phyloP scores from a whole-genome alignment of 73 alveolate species.

The Tetrahymena elliotti region DNA sequence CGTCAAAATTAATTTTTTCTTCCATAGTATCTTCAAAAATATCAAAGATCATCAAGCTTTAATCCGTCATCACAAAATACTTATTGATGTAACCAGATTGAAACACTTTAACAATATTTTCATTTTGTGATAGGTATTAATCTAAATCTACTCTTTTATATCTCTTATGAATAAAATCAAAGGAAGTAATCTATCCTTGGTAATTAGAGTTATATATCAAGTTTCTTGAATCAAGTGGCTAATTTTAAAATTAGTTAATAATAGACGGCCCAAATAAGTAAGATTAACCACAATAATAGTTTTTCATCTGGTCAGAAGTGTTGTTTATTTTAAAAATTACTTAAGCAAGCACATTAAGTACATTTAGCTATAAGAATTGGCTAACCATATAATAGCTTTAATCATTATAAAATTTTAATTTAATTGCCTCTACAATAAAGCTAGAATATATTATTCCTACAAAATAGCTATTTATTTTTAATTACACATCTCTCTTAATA shows the following conservation, averaged over 20 bases:
- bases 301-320: background rate
- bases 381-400: background rate
- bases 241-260: background rate
- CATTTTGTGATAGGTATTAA: background rate
- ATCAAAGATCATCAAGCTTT: background rate
- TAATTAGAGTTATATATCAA: background rate
- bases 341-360: background rate
- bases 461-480: background rate
- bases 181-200: background rate
- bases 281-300: background rate
- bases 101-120: background rate
- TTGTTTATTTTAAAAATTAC: background rate
- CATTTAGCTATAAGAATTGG: background rate
- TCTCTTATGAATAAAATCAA: background rate
- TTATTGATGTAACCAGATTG: background rate
- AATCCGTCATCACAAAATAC: background rate
- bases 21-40: background rate
- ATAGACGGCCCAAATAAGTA: background rate
- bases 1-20: background rate
- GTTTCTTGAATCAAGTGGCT: background rate
- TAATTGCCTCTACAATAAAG: background rate
- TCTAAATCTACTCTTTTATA: background rate
- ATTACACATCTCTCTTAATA: background rate
- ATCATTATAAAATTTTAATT: background rate
- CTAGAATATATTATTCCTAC: background rate